phyloP scores from a whole-genome alignment of 768 basidiomycete species.

The Peribolospora baueri region DNA sequence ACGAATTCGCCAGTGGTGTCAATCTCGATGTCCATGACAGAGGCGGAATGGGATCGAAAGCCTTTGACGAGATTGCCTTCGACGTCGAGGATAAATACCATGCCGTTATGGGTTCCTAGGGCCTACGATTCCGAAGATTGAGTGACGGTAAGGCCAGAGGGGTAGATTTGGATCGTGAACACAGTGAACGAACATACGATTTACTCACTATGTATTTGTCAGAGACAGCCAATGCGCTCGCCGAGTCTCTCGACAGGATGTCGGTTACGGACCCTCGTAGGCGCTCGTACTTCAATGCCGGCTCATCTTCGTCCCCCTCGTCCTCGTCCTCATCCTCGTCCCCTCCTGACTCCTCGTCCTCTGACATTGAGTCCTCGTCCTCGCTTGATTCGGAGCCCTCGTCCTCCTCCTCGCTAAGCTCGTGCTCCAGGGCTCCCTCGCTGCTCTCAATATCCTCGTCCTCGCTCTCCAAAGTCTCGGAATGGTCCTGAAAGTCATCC shows the following conservation, averaged over 20 bases:
- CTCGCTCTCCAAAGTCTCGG: slow-evolving; percentile 8
- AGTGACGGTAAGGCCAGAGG: not conserved
- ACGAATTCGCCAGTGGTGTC: slow-evolving; percentile 71
- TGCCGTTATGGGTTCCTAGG: slow-evolving; percentile 77
- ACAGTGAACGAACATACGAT: slow-evolving; percentile 7
- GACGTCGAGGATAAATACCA: slow-evolving; percentile 61
- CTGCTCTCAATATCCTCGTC: slow-evolving; percentile 47
- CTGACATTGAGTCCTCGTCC: slow-evolving; percentile 9
- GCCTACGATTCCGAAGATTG: slow-evolving; percentile 28
- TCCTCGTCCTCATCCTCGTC: slow-evolving; percentile 30
- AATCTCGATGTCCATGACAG: slow-evolving; percentile 58
- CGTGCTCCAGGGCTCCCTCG: slow-evolving; percentile 3
- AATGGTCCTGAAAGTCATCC: too few relatives aligned
- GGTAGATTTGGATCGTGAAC: not conserved
- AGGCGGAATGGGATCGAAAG: slow-evolving; percentile 70
- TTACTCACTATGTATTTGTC: slow-evolving; percentile 44
- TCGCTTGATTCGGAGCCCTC: slow-evolving; percentile 9
- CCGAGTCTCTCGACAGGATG: slow-evolving; percentile 67
- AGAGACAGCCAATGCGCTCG: slow-evolving; percentile 53
- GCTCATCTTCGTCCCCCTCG: slow-evolving; percentile 45
- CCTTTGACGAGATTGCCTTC: slow-evolving; percentile 62
- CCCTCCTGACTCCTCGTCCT: slow-evolving; percentile 11
- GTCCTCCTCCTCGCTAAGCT: slow-evolving; percentile 17
- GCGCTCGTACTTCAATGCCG: slow-evolving; percentile 69
- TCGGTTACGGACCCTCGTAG: slow-evolving; percentile 47